A percentile compares a stretch with the other conserved stretches of the same genome.
Conservation (phyloP, 148 eudicot species). For the Drosera capensis region DNA sequence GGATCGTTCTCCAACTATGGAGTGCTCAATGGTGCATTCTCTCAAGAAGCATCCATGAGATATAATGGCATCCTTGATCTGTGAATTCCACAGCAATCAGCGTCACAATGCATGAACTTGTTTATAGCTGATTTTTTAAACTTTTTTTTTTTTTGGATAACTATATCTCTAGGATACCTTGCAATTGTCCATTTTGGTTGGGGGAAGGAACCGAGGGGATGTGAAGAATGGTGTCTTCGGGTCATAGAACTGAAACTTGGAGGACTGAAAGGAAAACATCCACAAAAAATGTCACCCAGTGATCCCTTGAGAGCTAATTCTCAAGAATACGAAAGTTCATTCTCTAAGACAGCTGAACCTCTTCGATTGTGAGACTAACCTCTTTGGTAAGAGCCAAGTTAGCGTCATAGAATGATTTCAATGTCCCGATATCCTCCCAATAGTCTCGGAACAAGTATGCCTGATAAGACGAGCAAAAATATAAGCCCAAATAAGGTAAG, state of each 20-base stretch:
- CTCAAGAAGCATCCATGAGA: constrained; percentile 85
- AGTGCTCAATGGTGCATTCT: constrained; percentile 56
- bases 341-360: neutral
- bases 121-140: no score
- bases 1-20: constrained; percentile 80
- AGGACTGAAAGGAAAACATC: constrained; percentile 32
- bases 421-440: constrained; percentile 97
- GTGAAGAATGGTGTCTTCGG: constrained; percentile 89
- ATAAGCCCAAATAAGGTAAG: neutral
- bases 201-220: constrained; percentile 83
- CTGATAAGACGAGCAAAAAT: constrained; percentile 15
- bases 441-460: constrained; percentile 86
- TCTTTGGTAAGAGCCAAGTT: constrained; percentile 82
- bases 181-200: constrained; percentile 75
- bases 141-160: no score
- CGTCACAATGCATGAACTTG: no score
- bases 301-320: neutral
- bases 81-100: constrained; percentile 6
- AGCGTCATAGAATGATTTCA: constrained; percentile 77
- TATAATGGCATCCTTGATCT: constrained; percentile 80
- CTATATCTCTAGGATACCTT: constrained; percentile 31
- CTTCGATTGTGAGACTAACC: constrained; percentile 21
- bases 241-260: constrained; percentile 72
- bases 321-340: neutral
- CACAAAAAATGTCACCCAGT: neutral